Evolutionary conservation across 202 grass and related monocot species (phyloP).

Genomic region (Setaria viridis): DNA sequence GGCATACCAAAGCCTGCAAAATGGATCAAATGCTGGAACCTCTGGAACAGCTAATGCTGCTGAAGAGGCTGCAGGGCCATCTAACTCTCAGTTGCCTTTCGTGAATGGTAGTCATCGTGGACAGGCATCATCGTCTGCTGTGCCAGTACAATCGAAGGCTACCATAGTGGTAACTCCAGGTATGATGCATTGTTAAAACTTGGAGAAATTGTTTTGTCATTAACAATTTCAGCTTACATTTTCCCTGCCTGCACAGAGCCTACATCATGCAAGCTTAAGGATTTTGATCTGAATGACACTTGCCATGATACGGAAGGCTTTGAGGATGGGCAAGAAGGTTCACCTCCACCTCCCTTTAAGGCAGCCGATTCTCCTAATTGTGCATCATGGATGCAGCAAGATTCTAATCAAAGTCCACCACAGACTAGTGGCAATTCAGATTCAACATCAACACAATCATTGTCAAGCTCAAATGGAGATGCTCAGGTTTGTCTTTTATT

Average conservation of each 20-base stretch:
- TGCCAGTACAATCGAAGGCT: constrained; percentile 58
- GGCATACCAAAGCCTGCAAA: constrained; percentile 77
- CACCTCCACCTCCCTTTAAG: constrained; percentile 45
- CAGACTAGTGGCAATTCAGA: constrained; percentile 95
- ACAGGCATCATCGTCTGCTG: constrained; percentile 54
- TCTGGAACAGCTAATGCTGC: constrained; percentile 67
- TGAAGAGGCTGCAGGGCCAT: constrained; percentile 57
- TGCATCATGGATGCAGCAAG: constrained; percentile 75
- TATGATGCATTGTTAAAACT: constrained; percentile 49
- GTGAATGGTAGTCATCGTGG: constrained; percentile 53
- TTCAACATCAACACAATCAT: constrained; percentile 85
- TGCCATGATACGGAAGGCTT: constrained; percentile 73
- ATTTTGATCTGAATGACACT: constrained; percentile 97
- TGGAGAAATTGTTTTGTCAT: constrained; percentile 33
- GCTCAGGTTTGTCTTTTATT: constrained; percentile 71
- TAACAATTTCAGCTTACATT: constrained; percentile 37
- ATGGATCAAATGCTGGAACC: constrained; percentile 70
- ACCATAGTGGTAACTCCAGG: constrained; percentile 60
- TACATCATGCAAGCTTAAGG: constrained; percentile 56
- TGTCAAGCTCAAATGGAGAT: constrained; percentile 90
- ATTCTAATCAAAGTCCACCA: constrained; percentile 76
- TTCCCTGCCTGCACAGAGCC: constrained; percentile 60
- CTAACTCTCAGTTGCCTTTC: constrained; percentile 57
- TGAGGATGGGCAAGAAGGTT: constrained; percentile 60
- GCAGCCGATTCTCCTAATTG: constrained; percentile 62